These are phyloP conservation scores for Cotoneaster glaucophyllus DNA, from an alignment of 306 rosid species.

Conservation along the genomic window DNA sequence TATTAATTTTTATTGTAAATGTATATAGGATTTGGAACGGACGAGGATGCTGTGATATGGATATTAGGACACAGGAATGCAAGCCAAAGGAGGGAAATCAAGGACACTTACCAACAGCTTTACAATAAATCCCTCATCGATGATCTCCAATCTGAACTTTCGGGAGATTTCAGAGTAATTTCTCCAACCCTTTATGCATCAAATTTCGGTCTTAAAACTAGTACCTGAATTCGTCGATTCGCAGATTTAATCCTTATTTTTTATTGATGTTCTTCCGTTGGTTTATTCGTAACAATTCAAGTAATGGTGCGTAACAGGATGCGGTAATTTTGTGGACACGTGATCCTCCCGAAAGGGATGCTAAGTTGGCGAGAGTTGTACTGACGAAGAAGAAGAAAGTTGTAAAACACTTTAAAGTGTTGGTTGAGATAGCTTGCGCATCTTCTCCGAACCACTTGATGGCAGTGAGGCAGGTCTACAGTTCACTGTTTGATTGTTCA, in stretches of 20 bases:
- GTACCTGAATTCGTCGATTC: not conserved
- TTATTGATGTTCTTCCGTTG: not conserved
- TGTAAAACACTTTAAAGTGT: constrained; percentile 42
- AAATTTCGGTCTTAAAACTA: not conserved
- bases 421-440: constrained; percentile 83
- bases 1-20: not conserved
- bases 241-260: not conserved
- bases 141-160: constrained; percentile 60
- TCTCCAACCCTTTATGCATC: not conserved
- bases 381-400: constrained; percentile 42
- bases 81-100: constrained; percentile 59
- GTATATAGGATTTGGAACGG: constrained; percentile 58
- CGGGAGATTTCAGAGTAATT: constrained; percentile 77
- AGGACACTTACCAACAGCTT: constrained; percentile 68
- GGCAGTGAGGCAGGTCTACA: constrained; percentile 73
- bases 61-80: constrained; percentile 77
- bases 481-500: constrained; percentile 61
- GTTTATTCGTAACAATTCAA: not conserved
- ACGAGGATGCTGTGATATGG: constrained; percentile 52
- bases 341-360: constrained; percentile 85
- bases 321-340: constrained; percentile 66
- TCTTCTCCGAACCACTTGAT: constrained; percentile 80
- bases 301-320: constrained; percentile 39
- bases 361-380: constrained; percentile 54
- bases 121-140: constrained; percentile 68